Evolutionary conservation across 768 basidiomycete genomes (phyloP), one percentile per base, ranked within the genome.

Genomic region (Cystofilobasidium macerans): DNA sequence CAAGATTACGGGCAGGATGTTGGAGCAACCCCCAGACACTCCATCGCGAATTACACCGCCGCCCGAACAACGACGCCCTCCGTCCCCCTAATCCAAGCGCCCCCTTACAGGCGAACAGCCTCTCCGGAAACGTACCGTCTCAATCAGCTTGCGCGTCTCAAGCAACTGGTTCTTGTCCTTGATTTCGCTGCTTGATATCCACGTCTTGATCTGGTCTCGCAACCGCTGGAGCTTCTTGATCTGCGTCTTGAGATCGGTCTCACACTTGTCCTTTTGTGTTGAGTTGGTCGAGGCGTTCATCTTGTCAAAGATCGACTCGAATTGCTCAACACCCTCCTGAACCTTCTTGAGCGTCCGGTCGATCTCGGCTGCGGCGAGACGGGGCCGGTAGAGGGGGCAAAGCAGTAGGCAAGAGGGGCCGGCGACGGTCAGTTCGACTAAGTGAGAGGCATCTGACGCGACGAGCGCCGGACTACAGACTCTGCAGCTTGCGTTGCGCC

Each of bases 311-410:
- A 95, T 93, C 78, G 82, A 64, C 60, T 77, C 77, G 68, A 79
- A 79, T 2, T 73, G 61, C 68, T 79, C 77, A 35, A 98, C 92
- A 71, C 95, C 95, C 78, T 93, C 89, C 40, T 86, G 72, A 71
- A 99, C 93, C 81, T 91, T 92, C 82, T 99, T 99, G 73, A 98
- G 81, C 57, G 94, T 98, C 75, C 89, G 85, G 84, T 98, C 95
- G 71, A 99, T 97, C 80, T 99, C 95, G 77, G 90, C 94, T 99
- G 78, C 8, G 26, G 30, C 3, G 24, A 9, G 26, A 11, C 12
- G 28, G 30, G 12, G 8, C 47, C 20, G 35, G n/a, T 5, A 28
- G 47, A 26, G 48, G 2, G n/a, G 48, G 42, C n/a, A 13, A 38
- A 9, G 47, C 24, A 8, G 20, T 24, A 1, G 48, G 47, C 33